phyloP scores from a whole-genome alignment of 768 basidiomycete genomes.

The Psilocybe subaeruginosa region DNA sequence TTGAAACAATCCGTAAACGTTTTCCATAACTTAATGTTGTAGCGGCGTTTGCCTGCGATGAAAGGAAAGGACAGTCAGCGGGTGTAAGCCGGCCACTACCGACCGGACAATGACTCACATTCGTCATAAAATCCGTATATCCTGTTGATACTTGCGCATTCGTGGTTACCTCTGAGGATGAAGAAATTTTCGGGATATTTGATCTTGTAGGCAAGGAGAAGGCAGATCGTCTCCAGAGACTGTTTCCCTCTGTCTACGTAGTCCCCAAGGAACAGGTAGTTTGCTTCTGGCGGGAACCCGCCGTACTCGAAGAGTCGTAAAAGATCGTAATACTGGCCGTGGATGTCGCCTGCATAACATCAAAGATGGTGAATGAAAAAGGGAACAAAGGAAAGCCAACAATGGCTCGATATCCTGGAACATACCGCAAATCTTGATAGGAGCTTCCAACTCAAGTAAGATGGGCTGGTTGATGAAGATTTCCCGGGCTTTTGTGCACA shows the following conservation, averaged over 20 bases:
- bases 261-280: conserved; percentile 99
- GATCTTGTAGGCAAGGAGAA: conserved; percentile 99
- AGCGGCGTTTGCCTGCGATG: conserved; percentile 91
- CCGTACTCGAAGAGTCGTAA: conserved; percentile 98
- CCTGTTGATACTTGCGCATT: conserved; percentile 98
- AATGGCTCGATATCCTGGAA: conserved; percentile 18
- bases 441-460: conserved; percentile 95
- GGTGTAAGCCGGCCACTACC: conserved; percentile 13
- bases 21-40: conserved; percentile 99
- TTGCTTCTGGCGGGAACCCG: conserved; percentile 99
- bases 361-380: conserved; percentile 12
- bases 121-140: conserved; percentile 99
- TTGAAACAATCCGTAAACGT: conserved; percentile 99
- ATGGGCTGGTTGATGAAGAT: conserved; percentile 99
- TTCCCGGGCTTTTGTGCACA: conserved; percentile 98
- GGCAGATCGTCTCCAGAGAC: conserved; percentile 98
- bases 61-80: conserved; percentile 11
- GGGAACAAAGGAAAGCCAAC: conserved; percentile 17
- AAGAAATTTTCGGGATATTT: conserved; percentile 99
- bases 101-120: conserved; percentile 60
- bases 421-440: conserved; percentile 99
- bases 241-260: conserved; percentile 99
- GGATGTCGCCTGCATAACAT: conserved; percentile 81
- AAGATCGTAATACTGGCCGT: conserved; percentile 99
- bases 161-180: conserved; percentile 98